These are phyloP conservation scores for Gastrolobium villosum DNA, from an alignment of 306 rosid genomes.

Conservation along the genomic window DNA sequence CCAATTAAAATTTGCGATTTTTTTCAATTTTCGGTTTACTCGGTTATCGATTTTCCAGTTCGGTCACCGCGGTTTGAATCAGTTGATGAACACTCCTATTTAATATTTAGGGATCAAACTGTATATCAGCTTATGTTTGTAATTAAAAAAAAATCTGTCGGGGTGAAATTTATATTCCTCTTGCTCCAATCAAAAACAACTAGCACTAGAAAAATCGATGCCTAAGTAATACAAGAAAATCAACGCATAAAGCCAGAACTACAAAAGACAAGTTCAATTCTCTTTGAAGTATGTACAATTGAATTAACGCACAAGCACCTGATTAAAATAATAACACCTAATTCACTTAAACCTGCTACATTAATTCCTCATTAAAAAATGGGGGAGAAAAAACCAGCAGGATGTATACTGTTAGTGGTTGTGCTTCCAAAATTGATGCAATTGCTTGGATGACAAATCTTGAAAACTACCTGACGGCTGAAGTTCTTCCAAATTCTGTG, in stretches of 20 bases:
- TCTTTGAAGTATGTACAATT: constrained; percentile 65
- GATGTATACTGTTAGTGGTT: constrained; percentile 42
- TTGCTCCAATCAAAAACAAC: constrained; percentile 1
- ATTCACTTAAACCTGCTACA: constrained; percentile 53
- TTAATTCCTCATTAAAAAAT: constrained; percentile 26
- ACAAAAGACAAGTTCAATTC: constrained; percentile 19
- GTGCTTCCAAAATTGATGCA: constrained; percentile 61
- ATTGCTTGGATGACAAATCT: constrained; percentile 55
- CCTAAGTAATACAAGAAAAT: constrained; percentile 38
- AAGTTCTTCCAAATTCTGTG: constrained; percentile 46
- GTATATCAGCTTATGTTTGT: neutral
- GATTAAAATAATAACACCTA: constrained; percentile 22
- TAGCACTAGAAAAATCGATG: neutral
- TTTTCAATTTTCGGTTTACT: no score
- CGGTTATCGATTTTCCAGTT: no score
- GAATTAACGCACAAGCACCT: constrained; percentile 52
- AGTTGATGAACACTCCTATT: no score
- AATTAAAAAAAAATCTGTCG: neutral
- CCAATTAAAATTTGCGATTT: no score
- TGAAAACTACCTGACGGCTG: constrained; percentile 50
- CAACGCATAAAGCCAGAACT: constrained; percentile 36
- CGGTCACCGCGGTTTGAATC: no score
- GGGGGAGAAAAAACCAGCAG: constrained; percentile 34
- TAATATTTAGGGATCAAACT: neutral
- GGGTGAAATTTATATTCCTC: constrained; percentile 10